These are phyloP conservation scores for Pestalotiopsis sp. DNA, from an alignment of 2,329 filamentous ascomycete species.

Conservation along the genomic window DNA sequence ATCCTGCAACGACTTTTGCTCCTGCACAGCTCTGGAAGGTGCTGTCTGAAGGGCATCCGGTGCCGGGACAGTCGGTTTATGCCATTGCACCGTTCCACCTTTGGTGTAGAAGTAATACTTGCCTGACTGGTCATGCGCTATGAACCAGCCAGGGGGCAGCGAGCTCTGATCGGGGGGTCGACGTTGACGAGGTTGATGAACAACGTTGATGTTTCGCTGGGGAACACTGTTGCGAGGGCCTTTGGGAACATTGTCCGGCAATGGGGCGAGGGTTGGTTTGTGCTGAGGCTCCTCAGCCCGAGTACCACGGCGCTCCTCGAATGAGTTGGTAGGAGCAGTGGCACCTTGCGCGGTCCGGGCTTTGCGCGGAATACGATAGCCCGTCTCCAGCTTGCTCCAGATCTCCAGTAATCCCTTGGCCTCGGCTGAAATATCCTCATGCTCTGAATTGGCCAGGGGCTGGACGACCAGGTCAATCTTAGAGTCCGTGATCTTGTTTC, in stretches of 20 bases:
- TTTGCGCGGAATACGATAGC: constrained; percentile 93
- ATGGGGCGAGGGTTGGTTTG: constrained; percentile 41
- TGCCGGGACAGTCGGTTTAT: constrained; percentile 72
- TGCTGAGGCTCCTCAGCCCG: constrained; percentile 42
- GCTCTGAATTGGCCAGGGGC: constrained; percentile 66
- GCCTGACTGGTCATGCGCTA: constrained; percentile 71
- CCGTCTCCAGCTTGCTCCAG: constrained; percentile 89
- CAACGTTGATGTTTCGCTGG: constrained; percentile 56
- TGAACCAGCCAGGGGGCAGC: constrained; percentile 85
- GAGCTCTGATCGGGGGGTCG: constrained; percentile 50
- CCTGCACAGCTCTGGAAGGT: constrained; percentile 63
- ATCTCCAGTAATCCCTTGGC: constrained; percentile 74
- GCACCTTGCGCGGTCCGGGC: constrained; percentile 63
- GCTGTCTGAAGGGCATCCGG: constrained; percentile 63
- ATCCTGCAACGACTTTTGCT: constrained; percentile 78
- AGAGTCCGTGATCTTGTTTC: constrained; percentile 96
- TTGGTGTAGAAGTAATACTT: constrained; percentile 86
- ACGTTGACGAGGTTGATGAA: constrained; percentile 55
- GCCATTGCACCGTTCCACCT: constrained; percentile 80
- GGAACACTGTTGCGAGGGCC: constrained; percentile 63
- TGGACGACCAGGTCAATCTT: constrained; percentile 87
- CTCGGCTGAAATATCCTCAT: constrained; percentile 75
- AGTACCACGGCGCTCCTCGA: constrained; percentile 67
- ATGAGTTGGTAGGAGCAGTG: constrained; percentile 54
- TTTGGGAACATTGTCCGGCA: constrained; percentile 56